phyloP scores from a whole-genome alignment of 2,329 filamentous ascomycete species.

The Trichoderma brevicompactum region DNA sequence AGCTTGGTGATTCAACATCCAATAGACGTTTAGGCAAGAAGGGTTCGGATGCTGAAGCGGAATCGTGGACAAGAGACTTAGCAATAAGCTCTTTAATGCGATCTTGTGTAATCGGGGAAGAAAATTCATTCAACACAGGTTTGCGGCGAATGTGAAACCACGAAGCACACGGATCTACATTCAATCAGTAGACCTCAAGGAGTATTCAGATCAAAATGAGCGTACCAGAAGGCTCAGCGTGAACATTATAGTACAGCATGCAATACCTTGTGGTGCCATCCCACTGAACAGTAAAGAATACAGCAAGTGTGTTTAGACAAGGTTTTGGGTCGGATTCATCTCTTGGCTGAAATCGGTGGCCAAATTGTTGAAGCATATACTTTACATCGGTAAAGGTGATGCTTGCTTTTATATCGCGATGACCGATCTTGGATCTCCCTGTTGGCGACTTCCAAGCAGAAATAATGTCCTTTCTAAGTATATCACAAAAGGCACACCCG shows the following conservation, averaged over 20 bases:
- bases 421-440: neutral
- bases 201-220: neutral
- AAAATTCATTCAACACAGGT: neutral
- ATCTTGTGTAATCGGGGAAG: neutral
- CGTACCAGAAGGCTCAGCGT: neutral
- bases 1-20: neutral
- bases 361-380: neutral
- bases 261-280: neutral
- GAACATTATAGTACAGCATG: neutral
- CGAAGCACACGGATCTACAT: neutral
- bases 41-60: neutral
- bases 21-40: neutral
- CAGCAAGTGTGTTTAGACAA: neutral
- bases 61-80: neutral
- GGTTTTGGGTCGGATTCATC: neutral
- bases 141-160: slow-evolving; percentile 3
- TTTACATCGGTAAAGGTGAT: neutral
- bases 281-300: neutral
- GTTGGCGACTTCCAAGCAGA: neutral
- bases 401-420: neutral
- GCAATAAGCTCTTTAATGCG: neutral
- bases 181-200: neutral
- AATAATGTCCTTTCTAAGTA: neutral
- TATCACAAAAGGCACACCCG: neutral
- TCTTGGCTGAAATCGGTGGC: neutral